A percentile compares a stretch with the other conserved stretches of the same genome.
Conservation (phyloP, 495 filamentous ascomycete species). For the Penicillium egyptiacum region DNA sequence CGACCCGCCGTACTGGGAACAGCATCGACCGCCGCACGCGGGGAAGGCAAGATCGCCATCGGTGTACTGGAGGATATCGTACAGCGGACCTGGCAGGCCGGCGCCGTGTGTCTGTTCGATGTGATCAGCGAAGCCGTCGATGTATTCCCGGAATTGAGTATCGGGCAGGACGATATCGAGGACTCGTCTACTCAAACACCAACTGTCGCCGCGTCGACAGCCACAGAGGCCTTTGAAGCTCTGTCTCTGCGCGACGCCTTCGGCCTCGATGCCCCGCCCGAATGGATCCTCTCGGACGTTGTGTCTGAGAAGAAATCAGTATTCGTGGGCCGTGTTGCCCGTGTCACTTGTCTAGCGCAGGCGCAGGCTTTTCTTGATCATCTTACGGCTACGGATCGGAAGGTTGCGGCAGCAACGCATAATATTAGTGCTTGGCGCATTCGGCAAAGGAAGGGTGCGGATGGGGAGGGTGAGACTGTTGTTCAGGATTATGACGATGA, state of each 20-base stretch:
- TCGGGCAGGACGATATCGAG: conserved; percentile 30
- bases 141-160: conserved; percentile 48
- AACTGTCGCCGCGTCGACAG: conserved; percentile 17
- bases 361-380: conserved; percentile 68
- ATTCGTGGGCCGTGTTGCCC: conserved; percentile 75
- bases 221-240: conserved; percentile 24
- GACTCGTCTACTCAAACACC: conserved; percentile 1
- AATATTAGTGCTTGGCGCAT: conserved; percentile 80
- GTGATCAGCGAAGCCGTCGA: conserved; percentile 62
- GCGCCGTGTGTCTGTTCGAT: conserved; percentile 85
- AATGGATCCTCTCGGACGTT: conserved; percentile 71
- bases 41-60: conserved; percentile 66
- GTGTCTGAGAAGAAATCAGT: conserved; percentile 82
- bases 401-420: conserved; percentile 80
- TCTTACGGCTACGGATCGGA: conserved; percentile 76
- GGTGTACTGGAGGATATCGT: conserved; percentile 66
- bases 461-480: conserved; percentile 48
- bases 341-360: conserved; percentile 64
- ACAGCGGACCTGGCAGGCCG: conserved; percentile 62
- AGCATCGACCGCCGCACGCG: conserved; percentile 50
- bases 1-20: conserved; percentile 70
- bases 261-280: conserved; percentile 45
- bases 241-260: conserved; percentile 37
- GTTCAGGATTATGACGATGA: conserved; percentile 95
- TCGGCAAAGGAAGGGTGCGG: conserved; percentile 37